A percentile compares a stretch with the other conserved stretches of the same genome.
Evolutionary conservation across 2,329 filamentous ascomycete genomes (phyloP).

Genomic region (Emmonsiellopsis sp.): DNA sequence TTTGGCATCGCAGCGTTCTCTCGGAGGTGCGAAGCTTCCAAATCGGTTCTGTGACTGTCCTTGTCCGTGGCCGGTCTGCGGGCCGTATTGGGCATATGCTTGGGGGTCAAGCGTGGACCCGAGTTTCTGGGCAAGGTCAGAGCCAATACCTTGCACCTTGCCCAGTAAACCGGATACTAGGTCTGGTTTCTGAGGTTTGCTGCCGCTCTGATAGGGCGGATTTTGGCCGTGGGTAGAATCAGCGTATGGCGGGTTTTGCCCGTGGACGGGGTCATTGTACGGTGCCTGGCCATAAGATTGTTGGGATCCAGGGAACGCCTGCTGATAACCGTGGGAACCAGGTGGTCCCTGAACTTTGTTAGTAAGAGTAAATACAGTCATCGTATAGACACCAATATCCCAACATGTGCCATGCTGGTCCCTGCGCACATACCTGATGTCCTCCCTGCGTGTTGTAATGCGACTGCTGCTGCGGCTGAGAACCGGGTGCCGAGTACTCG

Average conservation of each 20-base stretch:
- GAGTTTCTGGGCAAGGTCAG: slow-evolving; percentile 43
- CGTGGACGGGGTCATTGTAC: slow-evolving; percentile 8
- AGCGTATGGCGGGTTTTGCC: slow-evolving; percentile 17
- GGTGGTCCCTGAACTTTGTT: slow-evolving; percentile 11
- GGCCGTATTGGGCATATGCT: slow-evolving; percentile 37
- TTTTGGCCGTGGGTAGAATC: slow-evolving; percentile 19
- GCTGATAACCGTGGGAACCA: slow-evolving; percentile 9
- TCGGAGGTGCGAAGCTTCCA: slow-evolving; percentile 81
- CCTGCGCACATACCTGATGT: slow-evolving; percentile 2
- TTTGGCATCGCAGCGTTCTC: slow-evolving; percentile 77
- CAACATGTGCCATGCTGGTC: not conserved
- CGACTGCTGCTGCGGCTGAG: slow-evolving; percentile 5
- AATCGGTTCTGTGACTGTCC: slow-evolving; percentile 76
- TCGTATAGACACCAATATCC: not conserved
- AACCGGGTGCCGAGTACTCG: slow-evolving; percentile 1
- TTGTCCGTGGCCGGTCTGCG: slow-evolving; percentile 49
- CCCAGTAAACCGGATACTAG: slow-evolving; percentile 42
- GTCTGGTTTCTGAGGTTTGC: slow-evolving; percentile 27
- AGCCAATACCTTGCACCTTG: slow-evolving; percentile 45
- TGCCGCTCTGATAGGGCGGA: slow-evolving; percentile 21
- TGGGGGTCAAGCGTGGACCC: slow-evolving; percentile 40
- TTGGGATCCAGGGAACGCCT: slow-evolving; percentile 1
- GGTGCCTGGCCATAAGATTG: not conserved
- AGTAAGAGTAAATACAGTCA: not conserved
- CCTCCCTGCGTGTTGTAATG: slow-evolving; percentile 5